Percentiles rank a stretch among this genome's conserved stretches.
Evolutionary conservation across 768 basidiomycete genomes (phyloP).

Genomic region (Auriscalpium microsporum): DNA sequence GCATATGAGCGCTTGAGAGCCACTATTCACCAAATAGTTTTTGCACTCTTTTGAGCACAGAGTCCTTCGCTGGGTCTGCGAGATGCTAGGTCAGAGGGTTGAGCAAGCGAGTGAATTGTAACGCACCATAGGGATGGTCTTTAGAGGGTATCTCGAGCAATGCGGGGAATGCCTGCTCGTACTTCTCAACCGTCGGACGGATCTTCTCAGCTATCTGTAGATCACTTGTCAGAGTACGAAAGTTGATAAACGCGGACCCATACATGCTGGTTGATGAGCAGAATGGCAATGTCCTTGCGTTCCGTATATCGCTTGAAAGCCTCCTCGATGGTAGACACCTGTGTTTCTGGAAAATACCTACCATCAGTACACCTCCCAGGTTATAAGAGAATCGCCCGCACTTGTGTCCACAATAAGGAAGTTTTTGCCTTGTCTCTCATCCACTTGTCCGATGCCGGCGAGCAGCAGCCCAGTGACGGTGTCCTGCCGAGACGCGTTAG

Average conservation of each 20-base stretch:
- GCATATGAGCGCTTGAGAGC: not conserved
- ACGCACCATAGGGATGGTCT: slow-evolving; percentile 92
- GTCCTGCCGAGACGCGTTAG: slow-evolving; percentile 48
- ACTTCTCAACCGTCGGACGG: slow-evolving; percentile 87
- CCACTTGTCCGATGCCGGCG: slow-evolving; percentile 90
- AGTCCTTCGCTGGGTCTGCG: slow-evolving; percentile 91
- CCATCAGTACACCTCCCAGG: no score
- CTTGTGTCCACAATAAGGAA: slow-evolving; percentile 93
- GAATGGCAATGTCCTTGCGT: slow-evolving; percentile 89
- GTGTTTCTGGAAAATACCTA: slow-evolving; percentile 57
- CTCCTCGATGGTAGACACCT: slow-evolving; percentile 81
- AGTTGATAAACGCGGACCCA: not conserved
- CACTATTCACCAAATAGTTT: slow-evolving; percentile 86
- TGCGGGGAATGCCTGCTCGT: slow-evolving; percentile 93
- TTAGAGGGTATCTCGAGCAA: slow-evolving; percentile 97
- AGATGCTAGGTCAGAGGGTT: slow-evolving; percentile 15
- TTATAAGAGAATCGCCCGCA: slow-evolving; percentile 22
- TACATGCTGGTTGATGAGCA: slow-evolving; percentile 98
- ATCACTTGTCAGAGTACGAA: slow-evolving; percentile 1
- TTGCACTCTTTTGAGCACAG: slow-evolving; percentile 91
- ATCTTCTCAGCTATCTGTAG: slow-evolving; percentile 93
- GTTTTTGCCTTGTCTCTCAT: slow-evolving; percentile 91
- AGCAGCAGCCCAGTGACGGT: slow-evolving; percentile 93
- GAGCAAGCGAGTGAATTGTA: not conserved
- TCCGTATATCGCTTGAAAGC: slow-evolving; percentile 93